Base-by-base conservation (phyloP, 2,329 filamentous ascomycete genomes). In the Pseudovirgaria hyperparasitica region DNA sequence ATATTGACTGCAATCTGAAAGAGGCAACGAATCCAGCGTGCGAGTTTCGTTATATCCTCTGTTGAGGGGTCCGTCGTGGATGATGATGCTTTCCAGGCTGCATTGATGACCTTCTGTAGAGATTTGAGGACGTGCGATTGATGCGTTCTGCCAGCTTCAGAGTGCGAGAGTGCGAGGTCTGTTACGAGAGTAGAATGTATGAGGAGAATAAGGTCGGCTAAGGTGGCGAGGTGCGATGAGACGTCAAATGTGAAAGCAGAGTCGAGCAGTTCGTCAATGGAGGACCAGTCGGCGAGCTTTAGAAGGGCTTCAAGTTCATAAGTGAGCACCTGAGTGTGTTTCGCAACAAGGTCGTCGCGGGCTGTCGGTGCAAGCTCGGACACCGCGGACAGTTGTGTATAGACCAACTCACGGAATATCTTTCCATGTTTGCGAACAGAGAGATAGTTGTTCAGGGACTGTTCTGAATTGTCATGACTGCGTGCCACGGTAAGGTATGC, bases 241-340 rank as follows among this genome's bases (percentile, higher is more conserved):
- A 42, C 43, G 19, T 50, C 46, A 28, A 50, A 53, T 26, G 36
- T 47, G 46, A 45, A 52, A 27, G 47, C 50, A 19, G 46, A 55
- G 11, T 64, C 54, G 13, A 90, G 65, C 6, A 84, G 68, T 10
- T 57, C 50, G 5, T 63, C 57, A 2, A 92, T 55, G 19, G 70
- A 63, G 22, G 79, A 67, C 77, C 76, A 90, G 12, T 67, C 62
- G 32, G 72, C 67, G 4, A 90, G 58, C 17, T 62, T 63, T 20
- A 80, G 56, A 0, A 76, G 72, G 3, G 73, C 77, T 55, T 93
- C 85, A 34, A 92, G 80, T 37, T 90, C 79, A 37, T 86, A 81
- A 1, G 78, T 71, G 6, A 82, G 58, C 11, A 92, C 54, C 3
- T 72, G 67, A 5, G 74, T 64, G 19, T 79, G 57, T 42, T 84